Evolutionary conservation across 1,284 basidiomycete species (phyloP).

Genomic region (Boletus sp.): DNA sequence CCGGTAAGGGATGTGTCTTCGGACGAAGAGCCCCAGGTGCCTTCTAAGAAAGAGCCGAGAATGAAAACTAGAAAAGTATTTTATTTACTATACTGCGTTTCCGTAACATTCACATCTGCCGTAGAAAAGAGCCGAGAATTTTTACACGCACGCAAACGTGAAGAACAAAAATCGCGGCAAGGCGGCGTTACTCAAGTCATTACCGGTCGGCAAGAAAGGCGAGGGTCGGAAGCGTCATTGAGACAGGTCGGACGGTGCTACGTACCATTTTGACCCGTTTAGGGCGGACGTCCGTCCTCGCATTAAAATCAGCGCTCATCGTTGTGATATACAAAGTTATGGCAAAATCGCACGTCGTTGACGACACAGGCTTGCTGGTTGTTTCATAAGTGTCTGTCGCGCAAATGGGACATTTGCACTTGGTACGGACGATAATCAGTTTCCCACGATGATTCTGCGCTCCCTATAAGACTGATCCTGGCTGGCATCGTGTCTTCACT

Average conservation of each 20-base stretch:
- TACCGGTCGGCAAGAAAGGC: slow-evolving; percentile 46
- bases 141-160: slow-evolving; percentile 83
- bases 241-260: slow-evolving; percentile 13
- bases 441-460: slow-evolving; percentile 28
- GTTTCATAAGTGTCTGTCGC: slow-evolving; percentile 12
- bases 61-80: slow-evolving; percentile 86
- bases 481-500: slow-evolving; percentile 22
- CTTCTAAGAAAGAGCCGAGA: slow-evolving; percentile 58
- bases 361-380: slow-evolving; percentile 5
- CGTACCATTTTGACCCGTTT: slow-evolving; percentile 11
- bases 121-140: slow-evolving; percentile 87
- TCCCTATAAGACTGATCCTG: slow-evolving; percentile 25
- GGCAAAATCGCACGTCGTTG: slow-evolving; percentile 1
- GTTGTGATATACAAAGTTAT: slow-evolving; percentile 14
- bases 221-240: slow-evolving; percentile 38
- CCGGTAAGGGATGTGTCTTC: slow-evolving; percentile 26
- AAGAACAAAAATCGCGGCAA: slow-evolving; percentile 82
- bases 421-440: slow-evolving; percentile 28
- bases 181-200: slow-evolving; percentile 51
- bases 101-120: slow-evolving; percentile 14
- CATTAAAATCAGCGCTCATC: slow-evolving; percentile 8
- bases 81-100: slow-evolving; percentile 3
- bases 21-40: slow-evolving; percentile 36
- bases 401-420: not conserved
- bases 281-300: not conserved